Base-by-base conservation (phyloP, 2,329 filamentous ascomycete species). In the Alternaria sp. region DNA sequence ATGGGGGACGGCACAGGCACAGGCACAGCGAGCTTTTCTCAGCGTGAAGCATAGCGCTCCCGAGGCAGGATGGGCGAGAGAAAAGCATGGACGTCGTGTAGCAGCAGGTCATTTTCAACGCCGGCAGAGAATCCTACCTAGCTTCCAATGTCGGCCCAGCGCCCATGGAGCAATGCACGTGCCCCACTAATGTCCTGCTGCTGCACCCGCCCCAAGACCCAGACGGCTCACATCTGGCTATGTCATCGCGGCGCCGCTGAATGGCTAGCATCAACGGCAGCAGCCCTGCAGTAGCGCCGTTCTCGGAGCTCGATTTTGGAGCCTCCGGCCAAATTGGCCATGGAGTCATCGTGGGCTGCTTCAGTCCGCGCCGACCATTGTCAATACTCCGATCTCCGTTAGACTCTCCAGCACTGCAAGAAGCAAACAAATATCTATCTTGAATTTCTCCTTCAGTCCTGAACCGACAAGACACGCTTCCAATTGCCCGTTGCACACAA, bases 331-430 rank as follows among this genome's bases (percentile, higher is more conserved):
- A 57, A 68, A 71, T 68, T 67, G 27, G 51, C 54, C 25, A 67
- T 71, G 58, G 73, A 75, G 70, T 74, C 72, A 74, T 72, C 59
- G 63, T 54, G 46, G 28, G 27, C 25, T 34, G 38, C 34, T 55
- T 64, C 50, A 53, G 46, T 61, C 59, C 54, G 59, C 52, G 43
- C 22, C 22, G 22, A 41, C 36, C 32, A 30, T 50, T 16, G 58
- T 46, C 44, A 44, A 45, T 59, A 73, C 65, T 72, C 69, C 69
- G 69, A 67, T 41, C 54, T 27, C 57, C 64, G 43, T 59, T 43
- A 20, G 65, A 66, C 54, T 36, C 44, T 41, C 56, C 32, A 50
- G 18, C 38, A 28, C 6, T 28, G 30, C 8, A 43, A 43, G 18
- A 38, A 51, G 34, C 34, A n/a, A 38, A 14, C 7, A 34, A 4